phyloP scores from a whole-genome alignment of 345 rosid species.

The Ceriops tagal region DNA sequence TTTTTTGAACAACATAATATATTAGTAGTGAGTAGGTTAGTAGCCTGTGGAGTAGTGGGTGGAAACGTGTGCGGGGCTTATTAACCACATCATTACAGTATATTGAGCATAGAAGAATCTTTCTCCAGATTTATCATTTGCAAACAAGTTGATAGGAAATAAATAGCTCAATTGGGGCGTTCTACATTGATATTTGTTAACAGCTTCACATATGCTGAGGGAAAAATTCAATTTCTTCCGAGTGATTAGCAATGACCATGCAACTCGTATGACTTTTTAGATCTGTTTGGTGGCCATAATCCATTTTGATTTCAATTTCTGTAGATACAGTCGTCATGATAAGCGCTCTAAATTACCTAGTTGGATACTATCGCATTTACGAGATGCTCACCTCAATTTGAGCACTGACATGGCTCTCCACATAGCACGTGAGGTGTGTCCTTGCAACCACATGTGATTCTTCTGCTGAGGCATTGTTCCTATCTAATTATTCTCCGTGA shows the following conservation, averaged over 20 bases:
- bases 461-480: not conserved
- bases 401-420: conserved; percentile 98
- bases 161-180: too few species aligned
- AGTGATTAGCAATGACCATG: not conserved
- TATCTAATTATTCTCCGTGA: not conserved
- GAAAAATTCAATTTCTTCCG: too few species aligned
- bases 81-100: too few species aligned
- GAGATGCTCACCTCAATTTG: conserved; percentile 81
- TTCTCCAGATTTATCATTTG: too few species aligned
- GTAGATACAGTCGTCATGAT: conserved; percentile 96
- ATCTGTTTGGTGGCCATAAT: not conserved
- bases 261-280: not conserved
- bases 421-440: conserved; percentile 79
- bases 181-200: not conserved
- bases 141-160: too few species aligned
- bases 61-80: too few species aligned
- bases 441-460: not conserved
- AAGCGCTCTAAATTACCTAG: conserved; percentile 95
- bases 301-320: conserved; percentile 6
- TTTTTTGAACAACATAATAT: not conserved
- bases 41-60: too few species aligned
- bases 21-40: too few species aligned
- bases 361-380: conserved; percentile 89
- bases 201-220: too few species aligned
- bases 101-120: too few species aligned